Base-by-base conservation (phyloP, 2,329 filamentous ascomycete genomes). In the Fusarium equiseti region DNA sequence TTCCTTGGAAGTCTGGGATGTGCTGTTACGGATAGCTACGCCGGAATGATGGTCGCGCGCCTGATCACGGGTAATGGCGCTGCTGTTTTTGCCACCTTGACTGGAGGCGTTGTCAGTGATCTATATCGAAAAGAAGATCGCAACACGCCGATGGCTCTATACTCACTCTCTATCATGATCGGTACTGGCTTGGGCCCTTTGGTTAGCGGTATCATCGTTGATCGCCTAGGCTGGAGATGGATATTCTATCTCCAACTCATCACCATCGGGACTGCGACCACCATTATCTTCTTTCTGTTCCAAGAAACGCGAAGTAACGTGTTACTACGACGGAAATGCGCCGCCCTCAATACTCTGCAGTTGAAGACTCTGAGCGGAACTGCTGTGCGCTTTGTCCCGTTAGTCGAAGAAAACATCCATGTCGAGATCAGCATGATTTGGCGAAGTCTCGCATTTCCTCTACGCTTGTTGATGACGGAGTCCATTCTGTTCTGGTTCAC, bases 261-360 rank as follows among this genome's bases (percentile, higher is more conserved):
- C 26, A 81, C 85, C 7, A 83, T 87, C 22, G 87, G 83, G 1
- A 73, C 83, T 0, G 81, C 90, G n/a, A 87, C 91, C 5, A 71
- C 83, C 0, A 73, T 86, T 4, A 84, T 91, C 24, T 83, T 84
- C 49, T 68, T 91, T 49, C 86, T 89, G 68, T 90, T 92, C 77
- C 85, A 87, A 43, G 91, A 93, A 76, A 92, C 91, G 0, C 82
- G 90, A n/a, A 89, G 89, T 18, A 90, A 88, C 20, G 90, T 92
- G 0, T 79, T 92, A 0, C 80, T 92, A 3, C 87, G 85, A 18
- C 81, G 86, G 1, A 91, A 90, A 73, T 90, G 89, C 8, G 80
- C 79, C 18, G 79, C 80, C 0, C 76, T 92, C 27, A 92, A 92
- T 76, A 78, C 81, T 26, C 22, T 90, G 46, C 77, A 40, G 1